A percentile compares a stretch with the other conserved stretches of the same genome.
These are phyloP conservation scores for Pseudogymnoascus sp. DNA, from an alignment of 2,329 filamentous ascomycete species.

Conservation along the genomic window DNA sequence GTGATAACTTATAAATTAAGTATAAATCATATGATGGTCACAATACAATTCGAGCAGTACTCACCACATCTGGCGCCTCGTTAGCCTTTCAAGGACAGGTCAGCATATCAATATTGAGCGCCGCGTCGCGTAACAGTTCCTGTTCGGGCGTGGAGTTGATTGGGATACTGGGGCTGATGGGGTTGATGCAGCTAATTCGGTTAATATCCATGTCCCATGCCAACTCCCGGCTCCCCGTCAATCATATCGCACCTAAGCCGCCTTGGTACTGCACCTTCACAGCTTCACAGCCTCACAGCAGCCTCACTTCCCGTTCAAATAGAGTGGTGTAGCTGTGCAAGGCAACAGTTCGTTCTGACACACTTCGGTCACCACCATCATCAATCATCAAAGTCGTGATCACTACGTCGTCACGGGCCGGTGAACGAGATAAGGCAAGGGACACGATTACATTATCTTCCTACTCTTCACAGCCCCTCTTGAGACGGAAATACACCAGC, in stretches of 20 bases:
- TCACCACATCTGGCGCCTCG: neutral
- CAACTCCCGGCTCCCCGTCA: neutral
- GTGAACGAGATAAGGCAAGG: neutral
- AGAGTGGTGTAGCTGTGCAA: neutral
- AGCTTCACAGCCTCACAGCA: constrained; percentile 1
- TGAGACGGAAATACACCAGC: neutral
- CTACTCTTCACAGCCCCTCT: neutral
- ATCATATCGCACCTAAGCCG: neutral
- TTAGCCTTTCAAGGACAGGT: neutral
- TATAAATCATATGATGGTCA: neutral
- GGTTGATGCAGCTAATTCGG: neutral
- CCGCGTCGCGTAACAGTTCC: neutral
- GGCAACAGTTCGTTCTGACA: neutral
- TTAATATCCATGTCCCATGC: neutral
- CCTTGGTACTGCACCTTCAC: neutral
- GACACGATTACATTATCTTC: neutral
- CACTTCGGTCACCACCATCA: neutral
- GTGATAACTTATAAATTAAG: neutral
- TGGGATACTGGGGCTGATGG: neutral
- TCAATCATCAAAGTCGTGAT: neutral
- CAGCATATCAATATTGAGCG: neutral
- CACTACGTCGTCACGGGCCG: neutral
- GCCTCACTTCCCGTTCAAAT: neutral
- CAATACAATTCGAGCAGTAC: neutral
- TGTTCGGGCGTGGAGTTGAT: neutral